A percentile compares a stretch with the other conserved stretches of the same genome.
phyloP scores from a whole-genome alignment of 2,329 filamentous ascomycete genomes.

The Botryotinia globosa region DNA sequence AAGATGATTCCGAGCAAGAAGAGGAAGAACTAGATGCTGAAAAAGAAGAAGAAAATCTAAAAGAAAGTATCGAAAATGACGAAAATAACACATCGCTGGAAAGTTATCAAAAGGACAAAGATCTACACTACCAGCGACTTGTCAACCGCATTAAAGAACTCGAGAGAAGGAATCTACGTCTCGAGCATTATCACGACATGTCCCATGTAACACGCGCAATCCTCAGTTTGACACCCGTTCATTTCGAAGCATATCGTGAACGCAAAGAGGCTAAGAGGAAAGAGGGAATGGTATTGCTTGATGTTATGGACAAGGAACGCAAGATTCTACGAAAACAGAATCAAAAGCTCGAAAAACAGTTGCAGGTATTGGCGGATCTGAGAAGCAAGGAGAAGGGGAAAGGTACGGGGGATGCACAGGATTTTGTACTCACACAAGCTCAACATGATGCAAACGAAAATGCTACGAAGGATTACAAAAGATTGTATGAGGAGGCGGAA shows the following conservation, averaged over 20 bases:
- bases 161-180: not conserved
- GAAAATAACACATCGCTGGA: not conserved
- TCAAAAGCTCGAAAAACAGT: not conserved
- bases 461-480: not conserved
- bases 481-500: not conserved
- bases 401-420: not conserved
- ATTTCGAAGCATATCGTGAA: conserved; percentile 8
- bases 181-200: conserved; percentile 5
- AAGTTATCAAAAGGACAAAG: not conserved
- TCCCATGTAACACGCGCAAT: not conserved
- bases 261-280: conserved; percentile 4
- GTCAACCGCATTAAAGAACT: not conserved
- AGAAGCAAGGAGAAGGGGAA: not conserved
- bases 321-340: not conserved
- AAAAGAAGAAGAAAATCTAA: not conserved
- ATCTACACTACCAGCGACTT: not conserved
- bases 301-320: not conserved
- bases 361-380: not conserved
- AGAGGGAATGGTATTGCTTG: not conserved
- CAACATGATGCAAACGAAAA: not conserved
- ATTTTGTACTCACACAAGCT: not conserved
- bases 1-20: not conserved
- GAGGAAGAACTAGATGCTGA: not conserved
- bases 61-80: conserved; percentile 4
- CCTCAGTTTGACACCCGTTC: not conserved